A percentile compares a stretch with the other conserved stretches of the same genome.
Evolutionary conservation across 2,329 filamentous ascomycete species (phyloP).

Genomic region (Paecilomyces variotii): DNA sequence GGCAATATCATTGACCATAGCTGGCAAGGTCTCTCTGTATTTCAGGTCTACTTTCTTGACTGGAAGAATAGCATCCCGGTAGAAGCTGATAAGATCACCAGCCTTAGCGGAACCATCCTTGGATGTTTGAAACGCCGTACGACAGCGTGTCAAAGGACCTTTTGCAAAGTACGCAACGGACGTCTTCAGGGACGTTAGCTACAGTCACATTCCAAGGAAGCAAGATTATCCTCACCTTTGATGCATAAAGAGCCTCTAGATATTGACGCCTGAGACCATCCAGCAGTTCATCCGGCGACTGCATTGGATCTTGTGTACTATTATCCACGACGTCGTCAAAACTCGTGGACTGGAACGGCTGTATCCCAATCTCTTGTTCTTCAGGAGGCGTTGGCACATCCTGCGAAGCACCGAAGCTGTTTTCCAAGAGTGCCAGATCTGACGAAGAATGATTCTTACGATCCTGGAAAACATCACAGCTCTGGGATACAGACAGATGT

Average conservation of each 20-base stretch:
- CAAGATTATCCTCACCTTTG: conserved; percentile 24
- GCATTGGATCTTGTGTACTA: conserved; percentile 11
- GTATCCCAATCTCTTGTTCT: background rate
- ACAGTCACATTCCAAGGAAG: background rate
- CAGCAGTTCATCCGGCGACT: conserved; percentile 28
- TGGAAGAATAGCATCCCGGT: conserved; percentile 34
- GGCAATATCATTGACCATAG: conserved; percentile 30
- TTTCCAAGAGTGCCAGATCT: conserved; percentile 3
- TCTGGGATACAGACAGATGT: background rate
- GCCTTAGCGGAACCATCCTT: conserved; percentile 15
- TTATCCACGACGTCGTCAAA: conserved; percentile 6
- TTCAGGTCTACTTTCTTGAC: conserved; percentile 42
- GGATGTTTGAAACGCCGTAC: conserved; percentile 29
- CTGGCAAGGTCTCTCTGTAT: conserved; percentile 37
- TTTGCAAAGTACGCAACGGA: conserved; percentile 46
- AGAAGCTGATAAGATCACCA: conserved; percentile 27
- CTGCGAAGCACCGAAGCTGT: conserved; percentile 7
- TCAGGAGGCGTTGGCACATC: conserved; percentile 10
- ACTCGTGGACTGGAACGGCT: conserved; percentile 4
- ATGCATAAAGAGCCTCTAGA: conserved; percentile 36
- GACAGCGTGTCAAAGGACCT: conserved; percentile 40
- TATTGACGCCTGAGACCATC: conserved; percentile 32
- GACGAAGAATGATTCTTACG: conserved; percentile 10
- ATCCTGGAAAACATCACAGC: conserved; percentile 10
- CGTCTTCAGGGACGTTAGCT: conserved; percentile 23